Evolutionary conservation across 1,284 basidiomycete genomes (phyloP).

Genomic region (Mycena citricolor): DNA sequence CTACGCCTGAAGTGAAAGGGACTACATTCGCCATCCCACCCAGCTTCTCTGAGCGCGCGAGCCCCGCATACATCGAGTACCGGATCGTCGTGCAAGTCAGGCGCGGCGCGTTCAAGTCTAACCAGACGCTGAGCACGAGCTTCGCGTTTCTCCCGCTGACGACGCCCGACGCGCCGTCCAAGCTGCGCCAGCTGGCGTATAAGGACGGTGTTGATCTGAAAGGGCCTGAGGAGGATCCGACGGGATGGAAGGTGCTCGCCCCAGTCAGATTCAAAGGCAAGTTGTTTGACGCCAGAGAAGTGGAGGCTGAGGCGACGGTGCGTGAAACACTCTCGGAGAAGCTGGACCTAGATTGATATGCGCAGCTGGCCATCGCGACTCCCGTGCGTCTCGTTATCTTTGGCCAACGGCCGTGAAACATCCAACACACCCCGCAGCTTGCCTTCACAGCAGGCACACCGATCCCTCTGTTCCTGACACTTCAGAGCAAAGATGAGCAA

Average conservation of each 20-base stretch:
- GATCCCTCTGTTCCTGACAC: conserved; percentile 16
- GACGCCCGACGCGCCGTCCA: conserved; percentile 45
- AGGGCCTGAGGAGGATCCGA: conserved; percentile 34
- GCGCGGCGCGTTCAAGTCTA: conserved; percentile 42
- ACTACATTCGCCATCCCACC: conserved; percentile 42
- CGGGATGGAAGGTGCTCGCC: conserved; percentile 35
- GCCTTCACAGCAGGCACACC: conserved; percentile 17
- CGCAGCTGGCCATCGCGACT: conserved; percentile 50
- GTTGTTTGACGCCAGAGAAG: conserved; percentile 41
- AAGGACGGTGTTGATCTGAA: conserved; percentile 37
- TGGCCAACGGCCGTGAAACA: too few species aligned
- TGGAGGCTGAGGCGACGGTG: conserved; percentile 42
- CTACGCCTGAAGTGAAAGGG: conserved; percentile 29
- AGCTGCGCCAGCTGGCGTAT: conserved; percentile 47
- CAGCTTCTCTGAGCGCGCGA: conserved; percentile 46
- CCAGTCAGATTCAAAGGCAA: conserved; percentile 40
- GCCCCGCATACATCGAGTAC: conserved; percentile 50
- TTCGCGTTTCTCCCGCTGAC: conserved; percentile 43
- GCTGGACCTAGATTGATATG: conserved; percentile 1
- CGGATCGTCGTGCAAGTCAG: conserved; percentile 46
- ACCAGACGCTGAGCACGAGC: conserved; percentile 38
- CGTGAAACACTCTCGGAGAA: conserved; percentile 25
- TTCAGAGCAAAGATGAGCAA: conserved; percentile 14
- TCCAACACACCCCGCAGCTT: conserved; percentile 30
- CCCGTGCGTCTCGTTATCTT: conserved; percentile 48